Conservation (phyloP, 2,329 filamentous ascomycete genomes). For the Cordyceps javanica region DNA sequence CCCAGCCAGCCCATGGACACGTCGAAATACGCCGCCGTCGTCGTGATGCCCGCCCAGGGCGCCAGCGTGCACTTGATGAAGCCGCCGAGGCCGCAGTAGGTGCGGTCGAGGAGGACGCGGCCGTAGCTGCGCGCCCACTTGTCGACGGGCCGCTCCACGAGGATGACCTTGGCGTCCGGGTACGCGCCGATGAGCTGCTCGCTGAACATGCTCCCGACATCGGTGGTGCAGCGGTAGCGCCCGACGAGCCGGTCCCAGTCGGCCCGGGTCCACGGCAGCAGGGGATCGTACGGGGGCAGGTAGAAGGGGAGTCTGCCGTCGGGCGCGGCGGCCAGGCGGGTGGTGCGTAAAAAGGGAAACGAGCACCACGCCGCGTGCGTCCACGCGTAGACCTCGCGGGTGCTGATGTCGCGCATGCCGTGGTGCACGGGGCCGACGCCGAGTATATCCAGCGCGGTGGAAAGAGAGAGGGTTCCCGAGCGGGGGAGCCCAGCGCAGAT, state of each 20-base stretch:
- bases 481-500: slow-evolving; percentile 8
- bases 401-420: not conserved
- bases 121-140: slow-evolving; percentile 17
- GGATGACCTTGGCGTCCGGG: slow-evolving; percentile 18
- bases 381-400: slow-evolving; percentile 5
- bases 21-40: not conserved
- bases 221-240: not conserved
- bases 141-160: slow-evolving; percentile 18
- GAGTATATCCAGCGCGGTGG: not conserved
- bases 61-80: slow-evolving; percentile 5
- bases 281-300: not conserved
- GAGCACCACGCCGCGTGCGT: slow-evolving; percentile 2
- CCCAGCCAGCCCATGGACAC: slow-evolving; percentile 14
- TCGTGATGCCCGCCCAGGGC: not conserved
- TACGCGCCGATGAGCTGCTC: slow-evolving; percentile 12
- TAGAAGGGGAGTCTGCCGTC: not conserved
- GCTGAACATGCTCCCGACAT: slow-evolving; percentile 4
- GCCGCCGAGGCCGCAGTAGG: slow-evolving; percentile 4
- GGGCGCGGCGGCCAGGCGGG: not conserved
- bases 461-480: not conserved
- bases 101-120: slow-evolving; percentile 16
- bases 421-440: slow-evolving; percentile 2
- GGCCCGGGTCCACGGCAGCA: slow-evolving; percentile 1
- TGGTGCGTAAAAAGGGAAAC: not conserved
- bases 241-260: slow-evolving; percentile 3